A percentile compares a stretch with the other conserved stretches of the same genome.
Evolutionary conservation across 2,329 filamentous ascomycete genomes (phyloP).

Genomic region (Ophiosphaerella narmari): DNA sequence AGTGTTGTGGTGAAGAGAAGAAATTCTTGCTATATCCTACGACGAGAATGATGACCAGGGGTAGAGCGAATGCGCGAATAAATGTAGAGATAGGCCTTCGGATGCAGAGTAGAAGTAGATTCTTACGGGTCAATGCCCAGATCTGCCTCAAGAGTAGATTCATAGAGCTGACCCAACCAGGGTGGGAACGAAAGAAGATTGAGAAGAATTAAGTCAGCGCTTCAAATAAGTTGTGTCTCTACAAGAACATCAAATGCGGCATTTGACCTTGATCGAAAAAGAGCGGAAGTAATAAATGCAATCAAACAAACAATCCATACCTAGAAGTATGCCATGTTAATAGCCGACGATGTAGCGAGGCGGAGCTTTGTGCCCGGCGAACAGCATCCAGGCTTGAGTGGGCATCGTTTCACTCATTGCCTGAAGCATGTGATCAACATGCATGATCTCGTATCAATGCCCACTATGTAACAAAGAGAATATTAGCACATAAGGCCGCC

Average conservation of each 20-base stretch:
- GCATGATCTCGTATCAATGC: too few relatives aligned
- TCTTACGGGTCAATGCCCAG: slow-evolving; percentile 32
- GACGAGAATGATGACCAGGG: slow-evolving; percentile 25
- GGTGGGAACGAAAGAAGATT: neutral
- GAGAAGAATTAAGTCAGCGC: neutral
- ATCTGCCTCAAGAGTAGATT: slow-evolving; percentile 25
- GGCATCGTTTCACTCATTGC: too few relatives aligned
- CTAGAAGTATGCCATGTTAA: too few relatives aligned
- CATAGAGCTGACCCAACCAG: slow-evolving; percentile 6
- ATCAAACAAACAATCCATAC: too few relatives aligned
- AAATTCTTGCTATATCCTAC: slow-evolving; percentile 29
- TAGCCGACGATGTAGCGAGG: too few relatives aligned
- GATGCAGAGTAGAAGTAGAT: slow-evolving; percentile 27
- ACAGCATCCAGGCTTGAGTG: too few relatives aligned
- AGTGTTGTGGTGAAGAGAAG: slow-evolving; percentile 23
- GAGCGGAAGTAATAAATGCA: too few relatives aligned
- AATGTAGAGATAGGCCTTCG: slow-evolving; percentile 26
- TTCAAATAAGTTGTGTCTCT: neutral
- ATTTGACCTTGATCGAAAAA: too few relatives aligned
- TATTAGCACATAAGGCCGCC: neutral
- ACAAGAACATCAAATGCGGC: too few relatives aligned
- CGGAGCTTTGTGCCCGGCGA: too few relatives aligned
- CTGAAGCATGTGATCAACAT: too few relatives aligned
- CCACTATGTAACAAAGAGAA: neutral
- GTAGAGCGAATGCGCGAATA: slow-evolving; percentile 29